Base-by-base conservation (phyloP, 1,284 basidiomycete genomes). In the Apiotrichum akiyoshidainum region DNA sequence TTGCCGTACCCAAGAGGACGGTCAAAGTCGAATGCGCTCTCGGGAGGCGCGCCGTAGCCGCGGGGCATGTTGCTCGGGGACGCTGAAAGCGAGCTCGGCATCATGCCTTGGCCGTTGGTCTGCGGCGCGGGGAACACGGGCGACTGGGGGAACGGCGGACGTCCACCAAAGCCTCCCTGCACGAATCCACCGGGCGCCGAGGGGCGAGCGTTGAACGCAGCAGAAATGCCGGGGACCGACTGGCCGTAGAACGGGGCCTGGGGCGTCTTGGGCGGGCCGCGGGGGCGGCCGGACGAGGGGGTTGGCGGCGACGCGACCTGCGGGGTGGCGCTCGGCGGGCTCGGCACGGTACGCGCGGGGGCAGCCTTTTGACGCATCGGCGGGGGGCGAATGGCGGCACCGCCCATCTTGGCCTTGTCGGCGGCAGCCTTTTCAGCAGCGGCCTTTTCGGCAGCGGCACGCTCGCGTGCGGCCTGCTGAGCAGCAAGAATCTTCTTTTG, bases 261-360 rank as follows among this genome's bases (percentile, higher is more conserved):
- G 41, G 73, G 69, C 3, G 68, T 70, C 63, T 72, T 71, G 48
- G 72, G 69, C 12, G 65, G 55, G 35, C 65, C 55, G 37, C 57
- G 42, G 59, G 53, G 54, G 12, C 54, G 54, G 2, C 42, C 39
- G 11, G 39, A 49, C n/a, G 76, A 95, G 85, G 73, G 95, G 90
- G 56, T 96, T 84, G 80, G 95, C 91, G 47, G 94, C 90, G 58
- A 97, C 91, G 1, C 92, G 93, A 64, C 92, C 88, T 48, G 91
- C 1, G 71, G 71, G 9, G 68, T 65, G 2, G 66, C 61, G 1
- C 59, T 51, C 12, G 63, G 65, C n/a, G 68, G 64, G 11, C 66
- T 65, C 2, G 65, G 52, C 34, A 67, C 71, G 47, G 65, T 69
- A 52, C 64, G 61, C 40, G 66, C 59, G 56, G 37, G 39, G 12